Evolutionary conservation across 2,329 filamentous ascomycete genomes (phyloP), one percentile per base, ranked within the genome.

Genomic region (Aaosphaeria pasadenensis): DNA sequence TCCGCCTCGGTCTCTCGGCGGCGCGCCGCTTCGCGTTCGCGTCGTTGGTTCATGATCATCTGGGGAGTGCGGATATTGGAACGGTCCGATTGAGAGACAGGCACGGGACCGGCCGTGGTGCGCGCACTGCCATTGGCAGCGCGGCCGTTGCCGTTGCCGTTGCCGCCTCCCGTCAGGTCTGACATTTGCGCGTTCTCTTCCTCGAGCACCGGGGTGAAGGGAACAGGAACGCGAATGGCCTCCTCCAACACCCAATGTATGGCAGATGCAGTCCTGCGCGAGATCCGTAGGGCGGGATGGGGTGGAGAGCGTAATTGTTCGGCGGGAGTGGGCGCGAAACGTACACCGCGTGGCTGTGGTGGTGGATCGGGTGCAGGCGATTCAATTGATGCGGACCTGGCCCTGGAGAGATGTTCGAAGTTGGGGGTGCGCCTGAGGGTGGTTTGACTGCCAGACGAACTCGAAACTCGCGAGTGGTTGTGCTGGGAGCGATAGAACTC

Each of bases 131-230:
- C 83, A 77, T 84, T 83, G 59, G 75, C 71, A 59, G 73, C 72
- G 48, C 80, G 78, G 51, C 74, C 79, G 66, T 81, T 80, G 57
- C 81, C 81, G n/a, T n/a, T 24, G 17, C 17, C 17, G 17, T 24
- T 24, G 17, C 17, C 17, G 64, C 68, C 65, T 65, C 83, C 81
- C 64, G 83, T 79, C 60, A 96, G 78, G 70, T 96, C 91, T 59
- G 91, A 88, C 91, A 99, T 97, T 63, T 84, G 83, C 59, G 91
- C 89, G 80, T 89, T 87, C 76, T 95, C 89, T 78, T 99, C 94
- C 52, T 86, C 80, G 58, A 86, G 75, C 71, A 96, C 91, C 28
- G 88, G 81, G 6, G 91, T 95, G 72, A 97, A 95, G 43, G 84
- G 77, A 57, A 90, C 82, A 2, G 92, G 91, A 42, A 86, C 82